Evolutionary conservation across 495 filamentous ascomycete genomes (phyloP).

Genomic region (Neurospora sp.): DNA sequence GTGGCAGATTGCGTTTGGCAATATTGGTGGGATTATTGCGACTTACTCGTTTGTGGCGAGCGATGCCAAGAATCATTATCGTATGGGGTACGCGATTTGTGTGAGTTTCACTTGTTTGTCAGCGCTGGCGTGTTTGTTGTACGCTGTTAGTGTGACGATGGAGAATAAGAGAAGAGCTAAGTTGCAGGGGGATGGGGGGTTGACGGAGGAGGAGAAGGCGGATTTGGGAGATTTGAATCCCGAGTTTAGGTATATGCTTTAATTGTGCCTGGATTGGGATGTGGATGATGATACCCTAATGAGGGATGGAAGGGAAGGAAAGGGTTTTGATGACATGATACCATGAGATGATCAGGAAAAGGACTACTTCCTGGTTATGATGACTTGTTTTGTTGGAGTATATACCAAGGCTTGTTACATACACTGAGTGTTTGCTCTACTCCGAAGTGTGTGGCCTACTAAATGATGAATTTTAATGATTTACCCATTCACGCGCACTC

Average conservation of each 20-base stretch:
- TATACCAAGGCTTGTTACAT: background rate
- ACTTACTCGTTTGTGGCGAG: conserved; percentile 69
- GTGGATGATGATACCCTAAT: background rate
- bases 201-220: conserved; percentile 66
- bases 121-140: conserved; percentile 47
- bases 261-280: background rate
- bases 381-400: background rate
- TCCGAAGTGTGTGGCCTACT: background rate
- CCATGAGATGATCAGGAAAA: background rate
- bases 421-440: background rate
- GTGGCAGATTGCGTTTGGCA: conserved; percentile 91
- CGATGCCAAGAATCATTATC: conserved; percentile 58
- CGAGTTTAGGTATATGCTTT: conserved; percentile 47
- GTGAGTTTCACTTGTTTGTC: conserved; percentile 64
- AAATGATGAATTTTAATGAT: background rate
- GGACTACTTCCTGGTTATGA: background rate
- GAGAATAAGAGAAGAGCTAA: conserved; percentile 61
- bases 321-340: background rate
- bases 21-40: conserved; percentile 86
- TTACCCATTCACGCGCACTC: background rate
- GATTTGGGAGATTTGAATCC: conserved; percentile 61
- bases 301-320: background rate
- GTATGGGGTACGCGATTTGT: conserved; percentile 68
- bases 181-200: conserved; percentile 36
- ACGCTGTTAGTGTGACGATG: conserved; percentile 46